A percentile compares a stretch with the other conserved stretches of the same genome.
phyloP scores from a whole-genome alignment of 208 protist genomes.

The Leptomonas pyrrhocoris region DNA sequence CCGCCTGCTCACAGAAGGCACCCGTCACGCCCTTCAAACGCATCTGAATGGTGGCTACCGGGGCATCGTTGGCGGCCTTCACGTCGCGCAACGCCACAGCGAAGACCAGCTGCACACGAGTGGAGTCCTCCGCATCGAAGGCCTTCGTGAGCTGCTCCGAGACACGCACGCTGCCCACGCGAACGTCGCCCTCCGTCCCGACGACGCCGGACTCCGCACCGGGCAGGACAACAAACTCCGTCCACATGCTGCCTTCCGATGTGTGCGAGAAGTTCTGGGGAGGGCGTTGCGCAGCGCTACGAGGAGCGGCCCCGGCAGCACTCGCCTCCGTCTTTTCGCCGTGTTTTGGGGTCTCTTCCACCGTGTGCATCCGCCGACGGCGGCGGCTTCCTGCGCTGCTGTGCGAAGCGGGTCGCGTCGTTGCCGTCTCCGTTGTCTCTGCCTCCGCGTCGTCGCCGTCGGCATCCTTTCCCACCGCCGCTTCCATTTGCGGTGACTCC shows the following conservation, averaged over 20 bases:
- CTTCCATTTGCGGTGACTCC: background rate
- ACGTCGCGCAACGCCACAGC: constrained; percentile 1
- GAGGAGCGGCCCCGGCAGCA: background rate
- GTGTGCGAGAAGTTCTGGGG: constrained; percentile 9
- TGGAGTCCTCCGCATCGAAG: constrained; percentile 13
- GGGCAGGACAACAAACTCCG: constrained; percentile 11
- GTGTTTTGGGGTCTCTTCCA: background rate
- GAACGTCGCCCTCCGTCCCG: constrained; percentile 9
- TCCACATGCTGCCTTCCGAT: constrained; percentile 18
- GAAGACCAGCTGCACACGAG: constrained; percentile 18
- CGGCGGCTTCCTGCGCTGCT: background rate
- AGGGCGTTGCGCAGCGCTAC: background rate
- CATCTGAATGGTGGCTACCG: constrained; percentile 15
- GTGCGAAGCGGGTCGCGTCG: background rate
- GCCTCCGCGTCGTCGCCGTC: too few relatives aligned
- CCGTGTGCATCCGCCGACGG: background rate
- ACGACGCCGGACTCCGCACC: constrained; percentile 10
- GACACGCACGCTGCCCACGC: constrained; percentile 14
- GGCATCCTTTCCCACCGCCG: background rate
- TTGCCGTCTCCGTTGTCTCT: background rate
- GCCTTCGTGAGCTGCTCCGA: constrained; percentile 14
- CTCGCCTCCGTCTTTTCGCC: background rate
- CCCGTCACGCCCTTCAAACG: constrained; percentile 42
- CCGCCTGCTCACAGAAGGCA: constrained; percentile 20
- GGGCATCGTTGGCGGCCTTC: background rate